Base-by-base conservation (phyloP, 208 protist genomes). In the Naegleria lovaniensis region DNA sequence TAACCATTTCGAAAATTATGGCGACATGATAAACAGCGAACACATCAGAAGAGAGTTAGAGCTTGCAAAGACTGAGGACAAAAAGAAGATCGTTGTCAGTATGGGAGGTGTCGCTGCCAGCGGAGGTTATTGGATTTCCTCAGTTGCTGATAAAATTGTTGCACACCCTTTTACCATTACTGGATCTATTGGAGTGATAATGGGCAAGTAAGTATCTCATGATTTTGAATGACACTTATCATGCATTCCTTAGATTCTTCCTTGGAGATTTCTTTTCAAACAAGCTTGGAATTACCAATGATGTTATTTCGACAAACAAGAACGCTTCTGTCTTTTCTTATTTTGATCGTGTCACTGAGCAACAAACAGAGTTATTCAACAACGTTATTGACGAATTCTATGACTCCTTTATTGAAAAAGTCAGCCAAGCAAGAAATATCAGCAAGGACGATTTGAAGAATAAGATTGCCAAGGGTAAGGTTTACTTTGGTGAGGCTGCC, bases 121-220 rank as follows among this genome's bases (percentile, higher is more conserved):
- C 41, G 86, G 86, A 40, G 86, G 86, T 15, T 90, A 90, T 83
- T 83, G 55, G 86, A 90, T 90, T 25, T n/a, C 13, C 39, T 22
- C 36, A 41, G 13, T 16, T n/a, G 86, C 39, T 25, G 86, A 90
- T 43, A 75, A 33, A 40, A 90, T 90, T 83, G 39, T 90, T 7
- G 36, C 33, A 22, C 38, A 75, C 41, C 39, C 86, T 29, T 90
- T 90, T 5, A 43, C 86, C 7, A 90, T 90, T 25, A 83, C 67
- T 41, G 86, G 86, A n/a, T 90, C 86, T 25, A 90, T 90, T 83
- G 86, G 86, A 40, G 86, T 90, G 15, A 22, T 90, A 0, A 83
- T 41, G n/a, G 86, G 86, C 22, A 85, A 85, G 43, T 48, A 48
- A 48, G 43, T 48, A 48, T 48, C 43, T 48, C 43, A 48, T 48